Conservation (phyloP, 331 rosid genomes). For the Malus hybrid region DNA sequence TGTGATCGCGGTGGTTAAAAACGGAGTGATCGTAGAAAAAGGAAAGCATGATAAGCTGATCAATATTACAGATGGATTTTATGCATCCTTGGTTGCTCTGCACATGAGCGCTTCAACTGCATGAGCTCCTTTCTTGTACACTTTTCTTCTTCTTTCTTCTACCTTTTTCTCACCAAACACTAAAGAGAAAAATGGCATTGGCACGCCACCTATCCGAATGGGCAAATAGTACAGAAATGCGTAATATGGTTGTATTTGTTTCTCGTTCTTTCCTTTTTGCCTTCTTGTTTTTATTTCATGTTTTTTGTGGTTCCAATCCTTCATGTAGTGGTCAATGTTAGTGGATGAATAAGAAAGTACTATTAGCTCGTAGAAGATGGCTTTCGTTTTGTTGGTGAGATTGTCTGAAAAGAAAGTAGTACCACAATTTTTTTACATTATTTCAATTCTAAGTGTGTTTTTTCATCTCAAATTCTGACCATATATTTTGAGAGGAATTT, state of each 20-base stretch:
- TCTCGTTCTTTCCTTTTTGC: not conserved
- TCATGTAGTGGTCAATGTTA: not conserved
- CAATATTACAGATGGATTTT: slow-evolving; percentile 54
- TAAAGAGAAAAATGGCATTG: not conserved
- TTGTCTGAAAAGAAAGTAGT: not conserved
- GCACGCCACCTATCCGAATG: not conserved
- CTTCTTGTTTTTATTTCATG: too few relatives aligned
- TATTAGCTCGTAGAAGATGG: not conserved
- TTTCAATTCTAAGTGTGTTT: not conserved
- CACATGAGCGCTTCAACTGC: slow-evolving; percentile 49
- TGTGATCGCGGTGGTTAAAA: slow-evolving; percentile 73
- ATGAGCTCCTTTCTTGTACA: slow-evolving; percentile 1
- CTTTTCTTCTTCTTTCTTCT: too few relatives aligned
- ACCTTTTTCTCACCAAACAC: not conserved
- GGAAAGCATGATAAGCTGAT: slow-evolving; percentile 68
- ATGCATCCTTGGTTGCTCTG: slow-evolving; percentile 76
- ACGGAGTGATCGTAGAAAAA: slow-evolving; percentile 77
- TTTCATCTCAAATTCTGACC: not conserved
- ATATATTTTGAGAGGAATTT: not conserved
- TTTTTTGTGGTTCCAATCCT: not conserved
- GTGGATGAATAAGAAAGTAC: not conserved
- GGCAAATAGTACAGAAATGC: not conserved
- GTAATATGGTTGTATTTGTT: too few relatives aligned
- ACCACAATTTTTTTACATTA: not conserved
- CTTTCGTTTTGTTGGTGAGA: not conserved